Evolutionary conservation across 2,329 filamentous ascomycete species (phyloP).

Genomic region (Colletotrichum aenigma): DNA sequence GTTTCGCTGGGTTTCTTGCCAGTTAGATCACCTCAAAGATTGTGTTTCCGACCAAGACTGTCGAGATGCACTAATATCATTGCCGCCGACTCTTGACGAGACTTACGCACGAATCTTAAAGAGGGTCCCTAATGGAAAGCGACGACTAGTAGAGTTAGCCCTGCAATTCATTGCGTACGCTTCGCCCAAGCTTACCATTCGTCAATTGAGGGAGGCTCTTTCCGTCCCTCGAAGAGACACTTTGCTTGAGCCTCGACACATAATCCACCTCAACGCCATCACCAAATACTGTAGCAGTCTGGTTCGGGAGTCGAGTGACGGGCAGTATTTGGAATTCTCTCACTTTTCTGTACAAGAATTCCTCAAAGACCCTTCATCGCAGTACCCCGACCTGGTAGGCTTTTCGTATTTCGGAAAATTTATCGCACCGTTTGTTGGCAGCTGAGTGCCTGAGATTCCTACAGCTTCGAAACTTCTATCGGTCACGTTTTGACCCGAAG

Average conservation of each 20-base stretch:
- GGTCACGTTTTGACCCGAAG: accelerated
- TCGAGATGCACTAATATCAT: no score
- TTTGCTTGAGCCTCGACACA: accelerated
- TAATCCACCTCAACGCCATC: not conserved
- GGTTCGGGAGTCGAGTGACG: not conserved
- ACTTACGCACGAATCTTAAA: no score
- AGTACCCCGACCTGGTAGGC: accelerated
- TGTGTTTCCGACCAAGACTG: no score
- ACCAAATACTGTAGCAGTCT: not conserved
- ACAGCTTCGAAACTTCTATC: no score
- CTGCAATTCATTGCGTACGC: no score
- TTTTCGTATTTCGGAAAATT: no score
- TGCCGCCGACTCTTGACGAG: no score
- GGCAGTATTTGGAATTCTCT: not conserved
- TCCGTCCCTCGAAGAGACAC: no score
- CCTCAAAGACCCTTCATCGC: accelerated
- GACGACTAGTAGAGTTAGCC: accelerated
- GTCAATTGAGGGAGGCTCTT: no score
- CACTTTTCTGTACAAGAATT: not conserved
- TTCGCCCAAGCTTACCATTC: accelerated
- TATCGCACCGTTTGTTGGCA: accelerated
- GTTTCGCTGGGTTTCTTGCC: no score
- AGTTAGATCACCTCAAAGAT: no score
- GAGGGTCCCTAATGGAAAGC: accelerated
- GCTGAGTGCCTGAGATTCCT: no score